Conservation (phyloP, 2,329 filamentous ascomycete genomes). For the Pseudogymnoascus sp. region DNA sequence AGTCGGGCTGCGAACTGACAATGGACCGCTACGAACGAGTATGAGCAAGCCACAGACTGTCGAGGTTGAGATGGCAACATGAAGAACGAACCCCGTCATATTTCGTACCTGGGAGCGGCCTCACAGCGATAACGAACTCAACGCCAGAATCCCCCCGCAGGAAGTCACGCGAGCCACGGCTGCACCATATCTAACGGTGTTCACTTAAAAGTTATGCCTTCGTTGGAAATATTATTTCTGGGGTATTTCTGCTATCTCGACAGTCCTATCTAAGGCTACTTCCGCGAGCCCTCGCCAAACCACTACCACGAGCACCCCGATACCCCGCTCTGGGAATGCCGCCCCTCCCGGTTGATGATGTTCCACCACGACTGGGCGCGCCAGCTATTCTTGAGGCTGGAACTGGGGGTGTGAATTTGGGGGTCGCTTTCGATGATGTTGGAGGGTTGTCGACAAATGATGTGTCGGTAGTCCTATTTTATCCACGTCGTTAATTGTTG, state of each 20-base stretch:
- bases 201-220: background rate
- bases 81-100: background rate
- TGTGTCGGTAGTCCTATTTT: conserved; percentile 73
- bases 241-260: conserved; percentile 3
- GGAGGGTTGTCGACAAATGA: conserved; percentile 82
- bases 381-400: conserved; percentile 25
- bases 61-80: conserved; percentile 35
- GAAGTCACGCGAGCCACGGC: background rate
- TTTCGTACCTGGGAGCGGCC: background rate
- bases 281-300: conserved; percentile 18
- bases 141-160: background rate
- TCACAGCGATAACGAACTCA: background rate
- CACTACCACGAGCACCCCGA: conserved; percentile 17
- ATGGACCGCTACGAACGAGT: conserved; percentile 40
- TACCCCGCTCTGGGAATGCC: background rate
- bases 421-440: conserved; percentile 43
- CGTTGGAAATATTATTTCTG: background rate
- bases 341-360: conserved; percentile 22
- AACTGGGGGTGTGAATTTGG: conserved; percentile 32
- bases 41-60: conserved; percentile 25
- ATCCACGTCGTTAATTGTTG: background rate
- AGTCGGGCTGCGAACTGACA: conserved; percentile 63
- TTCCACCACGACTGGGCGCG: conserved; percentile 20
- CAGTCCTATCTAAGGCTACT: conserved; percentile 23
- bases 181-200: background rate